Percentiles rank a stretch among this genome's conserved stretches.
Conservation (phyloP, 1,284 basidiomycete species). For the Porodaedalea pini region DNA sequence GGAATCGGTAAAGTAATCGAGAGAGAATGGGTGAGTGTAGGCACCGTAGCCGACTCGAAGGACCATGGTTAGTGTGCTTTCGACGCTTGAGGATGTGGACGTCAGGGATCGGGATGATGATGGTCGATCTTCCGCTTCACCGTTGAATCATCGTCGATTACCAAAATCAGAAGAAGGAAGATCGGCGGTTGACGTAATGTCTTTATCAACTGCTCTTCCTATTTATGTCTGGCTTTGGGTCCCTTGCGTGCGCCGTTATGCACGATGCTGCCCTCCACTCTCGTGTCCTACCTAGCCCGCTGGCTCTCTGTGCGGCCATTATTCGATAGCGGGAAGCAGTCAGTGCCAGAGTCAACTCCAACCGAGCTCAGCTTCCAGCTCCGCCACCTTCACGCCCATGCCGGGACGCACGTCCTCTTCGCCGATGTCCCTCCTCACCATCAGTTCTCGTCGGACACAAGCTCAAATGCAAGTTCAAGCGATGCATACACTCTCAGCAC, state of each 20-base stretch:
- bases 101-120: neutral
- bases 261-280: conserved; percentile 12
- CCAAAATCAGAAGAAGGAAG: no score
- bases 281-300: conserved; percentile 9
- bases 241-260: neutral
- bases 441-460: conserved; percentile 20
- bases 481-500: conserved; percentile 38
- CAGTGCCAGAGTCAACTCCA: neutral
- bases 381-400: conserved; percentile 58
- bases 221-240: no score
- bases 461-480: conserved; percentile 23
- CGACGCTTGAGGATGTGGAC: neutral
- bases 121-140: neutral
- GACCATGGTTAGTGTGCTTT: conserved; percentile 30
- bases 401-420: conserved; percentile 52
- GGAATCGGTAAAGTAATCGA: neutral
- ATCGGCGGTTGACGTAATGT: conserved; percentile 7
- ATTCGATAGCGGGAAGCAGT: neutral
- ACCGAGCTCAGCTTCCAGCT: conserved; percentile 45
- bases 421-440: conserved; percentile 43
- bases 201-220: no score
- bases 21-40: neutral
- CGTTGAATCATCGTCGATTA: no score
- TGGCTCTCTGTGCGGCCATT: conserved; percentile 2
- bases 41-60: conserved; percentile 46